A percentile compares a stretch with the other conserved stretches of the same genome.
These are phyloP conservation scores for Bruguiera gymnorhiza DNA, from an alignment of 345 rosid genomes.

Conservation along the genomic window DNA sequence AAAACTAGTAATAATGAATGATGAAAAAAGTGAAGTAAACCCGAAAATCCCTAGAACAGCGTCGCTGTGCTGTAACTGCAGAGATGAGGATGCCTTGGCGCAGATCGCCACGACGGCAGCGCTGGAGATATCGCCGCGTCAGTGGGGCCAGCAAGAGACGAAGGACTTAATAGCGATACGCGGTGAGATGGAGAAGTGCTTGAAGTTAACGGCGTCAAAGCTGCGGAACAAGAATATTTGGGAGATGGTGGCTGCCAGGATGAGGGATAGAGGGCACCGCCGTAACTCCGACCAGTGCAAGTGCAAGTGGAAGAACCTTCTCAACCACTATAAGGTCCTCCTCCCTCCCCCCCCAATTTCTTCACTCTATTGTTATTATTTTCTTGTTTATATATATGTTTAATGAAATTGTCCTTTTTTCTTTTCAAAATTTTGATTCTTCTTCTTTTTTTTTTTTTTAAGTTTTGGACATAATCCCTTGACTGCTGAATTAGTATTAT, in stretches of 20 bases:
- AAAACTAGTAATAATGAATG: too few relatives aligned
- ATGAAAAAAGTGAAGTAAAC: too few relatives aligned
- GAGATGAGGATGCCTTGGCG: too few relatives aligned
- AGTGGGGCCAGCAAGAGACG: conserved; percentile 57
- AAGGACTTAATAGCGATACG: conserved; percentile 43
- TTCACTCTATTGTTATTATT: neutral
- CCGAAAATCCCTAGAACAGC: too few relatives aligned
- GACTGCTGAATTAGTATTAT: too few relatives aligned
- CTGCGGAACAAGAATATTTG: conserved; percentile 45
- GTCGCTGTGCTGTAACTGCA: too few relatives aligned
- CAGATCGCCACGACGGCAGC: too few relatives aligned
- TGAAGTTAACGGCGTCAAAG: conserved; percentile 32
- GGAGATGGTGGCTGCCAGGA: conserved; percentile 43
- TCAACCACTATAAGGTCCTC: conserved; percentile 57
- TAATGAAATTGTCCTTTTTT: neutral
- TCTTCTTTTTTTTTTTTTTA: too few relatives aligned
- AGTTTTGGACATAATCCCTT: too few relatives aligned
- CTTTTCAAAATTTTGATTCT: too few relatives aligned
- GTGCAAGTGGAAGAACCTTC: conserved; percentile 65
- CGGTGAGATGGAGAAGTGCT: conserved; percentile 49
- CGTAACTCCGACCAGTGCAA: conserved; percentile 60
- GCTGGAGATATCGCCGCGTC: neutral
- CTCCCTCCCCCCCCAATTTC: neutral
- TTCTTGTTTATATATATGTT: neutral
- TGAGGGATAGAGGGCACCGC: conserved; percentile 46